phyloP scores from a whole-genome alignment of 805 yeast genomes.

The Starmerella apis region DNA sequence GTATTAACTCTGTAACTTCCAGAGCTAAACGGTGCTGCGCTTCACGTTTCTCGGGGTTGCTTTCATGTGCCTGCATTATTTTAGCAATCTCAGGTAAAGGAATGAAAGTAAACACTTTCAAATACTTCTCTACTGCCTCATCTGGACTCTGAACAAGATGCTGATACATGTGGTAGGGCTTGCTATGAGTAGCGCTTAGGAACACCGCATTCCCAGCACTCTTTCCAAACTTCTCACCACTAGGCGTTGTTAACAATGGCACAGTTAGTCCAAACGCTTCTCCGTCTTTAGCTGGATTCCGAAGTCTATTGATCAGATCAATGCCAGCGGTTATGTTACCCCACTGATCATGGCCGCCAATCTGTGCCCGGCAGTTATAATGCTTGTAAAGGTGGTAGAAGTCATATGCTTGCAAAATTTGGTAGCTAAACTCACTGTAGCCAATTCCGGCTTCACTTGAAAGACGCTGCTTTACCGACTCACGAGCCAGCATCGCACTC shows the following conservation, averaged over 20 bases:
- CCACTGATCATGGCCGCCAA: constrained; percentile 96
- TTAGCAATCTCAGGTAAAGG: constrained; percentile 51
- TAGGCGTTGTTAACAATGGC: constrained; percentile 75
- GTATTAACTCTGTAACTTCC: constrained; percentile 78
- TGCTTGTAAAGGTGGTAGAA: constrained; percentile 66
- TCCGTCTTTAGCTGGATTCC: constrained; percentile 17
- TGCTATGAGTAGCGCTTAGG: constrained; percentile 61
- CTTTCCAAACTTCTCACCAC: constrained; percentile 91
- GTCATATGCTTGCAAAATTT: constrained; percentile 85
- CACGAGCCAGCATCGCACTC: constrained; percentile 78
- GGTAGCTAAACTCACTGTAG: constrained; percentile 89
- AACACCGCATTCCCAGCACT: constrained; percentile 96
- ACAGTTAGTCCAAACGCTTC: constrained; percentile 69
- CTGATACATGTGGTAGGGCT: constrained; percentile 75
- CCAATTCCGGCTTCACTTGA: constrained; percentile 68
- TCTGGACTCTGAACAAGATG: constrained; percentile 61
- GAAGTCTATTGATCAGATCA: constrained; percentile 64
- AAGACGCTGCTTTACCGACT: constrained; percentile 69
- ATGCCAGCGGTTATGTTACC: constrained; percentile 95
- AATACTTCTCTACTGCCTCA: constrained; percentile 54
- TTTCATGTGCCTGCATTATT: constrained; percentile 43
- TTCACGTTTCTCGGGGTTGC: constrained; percentile 50
- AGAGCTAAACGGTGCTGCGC: constrained; percentile 73
- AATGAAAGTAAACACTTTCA: constrained; percentile 69
- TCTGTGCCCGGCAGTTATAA: constrained; percentile 57